These are phyloP conservation scores for Trametes gibbosa DNA, from an alignment of 768 basidiomycete genomes.

Conservation along the genomic window DNA sequence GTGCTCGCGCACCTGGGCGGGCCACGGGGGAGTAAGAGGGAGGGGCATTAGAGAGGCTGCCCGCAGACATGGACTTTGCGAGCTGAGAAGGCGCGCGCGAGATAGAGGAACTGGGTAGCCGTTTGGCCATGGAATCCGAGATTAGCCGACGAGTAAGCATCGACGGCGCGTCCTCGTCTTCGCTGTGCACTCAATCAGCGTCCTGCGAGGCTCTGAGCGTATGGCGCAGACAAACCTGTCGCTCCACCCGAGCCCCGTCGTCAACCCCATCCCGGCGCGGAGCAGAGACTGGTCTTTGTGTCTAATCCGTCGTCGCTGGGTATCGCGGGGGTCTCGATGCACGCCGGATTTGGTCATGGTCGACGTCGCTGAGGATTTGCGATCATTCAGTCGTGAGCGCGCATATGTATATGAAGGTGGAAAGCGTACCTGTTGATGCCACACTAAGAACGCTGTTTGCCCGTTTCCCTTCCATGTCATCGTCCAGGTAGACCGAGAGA, in stretches of 20 bases:
- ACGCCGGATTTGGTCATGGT: constrained; percentile 33
- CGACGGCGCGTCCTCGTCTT: constrained; percentile 42
- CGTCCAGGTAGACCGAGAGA: constrained; percentile 13
- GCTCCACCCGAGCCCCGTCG: constrained; percentile 43
- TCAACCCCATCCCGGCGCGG: constrained; percentile 39
- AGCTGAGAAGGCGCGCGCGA: constrained; percentile 14
- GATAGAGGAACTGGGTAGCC: constrained; percentile 10
- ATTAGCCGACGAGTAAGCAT: constrained; percentile 38
- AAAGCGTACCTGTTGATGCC: constrained; percentile 25
- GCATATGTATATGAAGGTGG: not conserved
- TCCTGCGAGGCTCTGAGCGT: not conserved
- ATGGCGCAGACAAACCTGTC: constrained; percentile 31
- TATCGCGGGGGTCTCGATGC: constrained; percentile 37
- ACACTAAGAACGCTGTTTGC: constrained; percentile 29
- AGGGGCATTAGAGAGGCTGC: constrained; percentile 8
- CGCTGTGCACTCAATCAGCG: constrained; percentile 23
- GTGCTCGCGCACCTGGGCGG: constrained; percentile 6
- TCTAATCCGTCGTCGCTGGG: constrained; percentile 31
- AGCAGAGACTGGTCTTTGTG: constrained; percentile 38
- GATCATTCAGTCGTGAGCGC: not conserved
- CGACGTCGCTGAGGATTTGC: constrained; percentile 16
- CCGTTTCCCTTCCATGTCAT: constrained; percentile 1
- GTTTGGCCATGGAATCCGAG: constrained; percentile 27
- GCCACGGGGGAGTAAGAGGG: constrained; percentile 9
- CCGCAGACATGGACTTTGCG: constrained; percentile 6